Evolutionary conservation across 2,329 filamentous ascomycete genomes (phyloP), one percentile per base, ranked within the genome.

Genomic region (Blastomyces parvus): DNA sequence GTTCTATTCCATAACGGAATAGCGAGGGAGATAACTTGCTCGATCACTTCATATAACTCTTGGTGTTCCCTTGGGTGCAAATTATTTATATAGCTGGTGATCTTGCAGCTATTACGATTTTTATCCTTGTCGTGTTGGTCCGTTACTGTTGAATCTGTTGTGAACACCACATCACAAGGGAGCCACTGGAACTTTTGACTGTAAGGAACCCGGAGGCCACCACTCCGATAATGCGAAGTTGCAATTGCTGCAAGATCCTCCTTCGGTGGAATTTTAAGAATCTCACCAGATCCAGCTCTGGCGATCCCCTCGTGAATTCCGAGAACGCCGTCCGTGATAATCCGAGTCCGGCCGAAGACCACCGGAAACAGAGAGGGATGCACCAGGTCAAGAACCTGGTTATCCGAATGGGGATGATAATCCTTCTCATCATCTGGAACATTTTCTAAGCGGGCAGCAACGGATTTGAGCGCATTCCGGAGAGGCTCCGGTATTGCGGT

Each of bases 311-410:
- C 67, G 36, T 72, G 62, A 1, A 72, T 59, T 2, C 60, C 62
- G 5, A 73, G 66, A 1, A 60, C 17, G 6, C 42, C 46, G 9
- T 70, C 66, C 2, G 59, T 64, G 1, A 76, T 64, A 14, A 73
- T 65, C 1, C 65, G 66, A 17, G 66, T 72, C 4, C 62, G 63
- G 2, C 72, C 72, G 62, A 73, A 76, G 7, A 76, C 62, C 1
- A 77, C 61, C 0, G 74, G 73, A 60, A 72, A 77, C 5, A 76
- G 66, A 0, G 86, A 89, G 0, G 86, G 86, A 65, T 89, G 83
- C 1, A 89, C 81, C 0, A 89, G 74, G 69, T 89, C 82, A 0
- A 87, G 79, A 0, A 89, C 86, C 64, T 81, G 81, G 0, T 76
- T 72, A 40, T 84, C 75, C 0, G 82, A 84, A 2, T 80, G 76